These are phyloP conservation scores for Pyrenula massariospora DNA, from an alignment of 495 filamentous ascomycete species.

Conservation along the genomic window DNA sequence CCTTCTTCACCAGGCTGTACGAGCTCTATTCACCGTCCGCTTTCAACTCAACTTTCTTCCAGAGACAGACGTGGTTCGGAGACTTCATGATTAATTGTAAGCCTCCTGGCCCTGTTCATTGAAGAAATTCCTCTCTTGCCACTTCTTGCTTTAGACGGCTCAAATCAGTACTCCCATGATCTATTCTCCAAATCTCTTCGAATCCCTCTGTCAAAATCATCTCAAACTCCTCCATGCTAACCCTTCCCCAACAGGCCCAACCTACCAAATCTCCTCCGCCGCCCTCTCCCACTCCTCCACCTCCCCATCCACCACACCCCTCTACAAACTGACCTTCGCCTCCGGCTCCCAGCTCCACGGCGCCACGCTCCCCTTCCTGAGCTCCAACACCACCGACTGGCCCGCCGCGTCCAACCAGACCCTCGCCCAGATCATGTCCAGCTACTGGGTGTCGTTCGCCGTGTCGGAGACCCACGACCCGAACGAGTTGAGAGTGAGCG, in stretches of 20 bases:
- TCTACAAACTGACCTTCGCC: not conserved
- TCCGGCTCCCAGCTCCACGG: not conserved
- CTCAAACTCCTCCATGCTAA: not conserved
- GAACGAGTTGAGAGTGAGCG: not conserved
- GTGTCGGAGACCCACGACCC: not conserved
- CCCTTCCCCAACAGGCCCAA: not conserved
- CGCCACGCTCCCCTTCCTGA: not conserved
- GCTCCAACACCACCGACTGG: not conserved
- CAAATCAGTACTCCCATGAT: too few species aligned
- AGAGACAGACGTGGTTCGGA: not conserved
- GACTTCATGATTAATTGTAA: not conserved
- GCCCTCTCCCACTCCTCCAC: not conserved
- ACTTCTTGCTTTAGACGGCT: too few species aligned
- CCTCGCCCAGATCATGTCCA: not conserved
- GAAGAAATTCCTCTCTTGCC: too few species aligned
- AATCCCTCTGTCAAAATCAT: not conserved
- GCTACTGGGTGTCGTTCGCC: not conserved
- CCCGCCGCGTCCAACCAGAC: not conserved
- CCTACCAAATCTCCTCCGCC: not conserved
- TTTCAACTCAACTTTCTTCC: not conserved
- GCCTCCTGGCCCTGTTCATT: too few species aligned
- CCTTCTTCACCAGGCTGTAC: not conserved
- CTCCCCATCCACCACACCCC: too few species aligned
- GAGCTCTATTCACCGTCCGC: not conserved
- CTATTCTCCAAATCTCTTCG: too few species aligned